Evolutionary conservation across 805 yeast genomes (phyloP).

Genomic region (Metschnikowia sp.): DNA sequence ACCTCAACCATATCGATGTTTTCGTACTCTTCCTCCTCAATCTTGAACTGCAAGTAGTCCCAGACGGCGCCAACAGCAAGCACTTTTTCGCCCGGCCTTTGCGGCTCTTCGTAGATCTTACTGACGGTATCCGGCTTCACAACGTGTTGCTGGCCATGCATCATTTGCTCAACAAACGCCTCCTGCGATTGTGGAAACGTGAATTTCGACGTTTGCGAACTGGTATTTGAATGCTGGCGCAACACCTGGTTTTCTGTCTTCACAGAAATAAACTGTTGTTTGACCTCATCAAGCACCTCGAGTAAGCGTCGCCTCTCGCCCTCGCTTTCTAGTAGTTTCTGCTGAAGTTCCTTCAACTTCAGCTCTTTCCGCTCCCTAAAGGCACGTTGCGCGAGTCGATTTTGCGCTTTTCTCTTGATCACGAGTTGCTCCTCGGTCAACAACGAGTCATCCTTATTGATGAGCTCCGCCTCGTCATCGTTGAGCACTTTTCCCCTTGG

Average conservation of each 20-base stretch:
- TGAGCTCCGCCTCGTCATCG: constrained; percentile 35
- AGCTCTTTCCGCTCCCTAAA: constrained; percentile 79
- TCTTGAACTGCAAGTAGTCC: constrained; percentile 61
- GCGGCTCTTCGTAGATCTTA: constrained; percentile 35
- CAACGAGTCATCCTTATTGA: constrained; percentile 36
- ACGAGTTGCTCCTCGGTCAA: constrained; percentile 42
- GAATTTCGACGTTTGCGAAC: constrained; percentile 18
- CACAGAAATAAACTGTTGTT: constrained; percentile 53
- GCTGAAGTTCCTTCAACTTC: constrained; percentile 63
- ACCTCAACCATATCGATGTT: constrained; percentile 56
- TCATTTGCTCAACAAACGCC: constrained; percentile 31
- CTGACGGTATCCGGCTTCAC: constrained; percentile 18
- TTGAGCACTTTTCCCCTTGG: constrained; percentile 13
- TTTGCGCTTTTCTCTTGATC: constrained; percentile 68
- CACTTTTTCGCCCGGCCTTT: constrained; percentile 44
- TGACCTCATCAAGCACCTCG: constrained; percentile 49
- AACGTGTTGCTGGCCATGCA: constrained; percentile 25
- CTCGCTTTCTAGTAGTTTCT: constrained; percentile 56
- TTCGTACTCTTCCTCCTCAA: constrained; percentile 43
- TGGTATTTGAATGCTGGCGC: constrained; percentile 18
- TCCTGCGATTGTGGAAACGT: constrained; percentile 34
- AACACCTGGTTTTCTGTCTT: constrained; percentile 61
- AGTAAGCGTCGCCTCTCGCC: constrained; percentile 45
- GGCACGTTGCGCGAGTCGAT: constrained; percentile 85
- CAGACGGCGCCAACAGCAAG: constrained; percentile 77